Base-by-base conservation (phyloP, 2,329 filamentous ascomycete species). In the Phialophora verrucosa region DNA sequence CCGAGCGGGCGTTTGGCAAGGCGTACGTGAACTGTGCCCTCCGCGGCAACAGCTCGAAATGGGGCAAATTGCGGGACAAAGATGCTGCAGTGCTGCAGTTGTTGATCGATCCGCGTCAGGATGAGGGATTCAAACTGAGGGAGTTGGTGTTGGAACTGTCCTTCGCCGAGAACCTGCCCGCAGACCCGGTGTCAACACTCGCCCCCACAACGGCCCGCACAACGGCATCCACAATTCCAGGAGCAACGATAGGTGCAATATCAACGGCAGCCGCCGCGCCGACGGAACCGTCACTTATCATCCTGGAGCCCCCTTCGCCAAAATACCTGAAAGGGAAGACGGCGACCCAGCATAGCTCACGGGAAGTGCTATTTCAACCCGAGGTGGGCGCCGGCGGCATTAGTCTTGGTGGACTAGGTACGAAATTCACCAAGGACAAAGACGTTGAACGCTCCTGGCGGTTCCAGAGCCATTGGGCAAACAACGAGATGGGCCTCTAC, bases 11-110 rank as follows among this genome's bases (percentile, higher is more conserved):
- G 1, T 61, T 61, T 51, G 58, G 58, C 25, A 61, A 61, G 27
- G 58, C 58, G 20, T 51, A 61, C 38, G 58, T 61, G 12, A 61
- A 61, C 29, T 61, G 58, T 42, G 44, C 25, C 7, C 58, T 32
- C 25, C 58, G 58, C 27, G 58, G 58, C 27, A 61, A 61, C 29
- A 61, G 42, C 20, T 61, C 58, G 47, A 61, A 61, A 61, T 61
- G 58, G 58, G 58, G 58, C 23, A 61, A 50, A 38, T 32, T 51
- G 23, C 20, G 27, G 31, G 47, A 61, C 25, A 61, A 51, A 29
- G 58, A 61, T 44, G 44, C 58, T 4, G 58, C 58, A 17, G 44
- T 61, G 11, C 47, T 61, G 11, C 58, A 61, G 58, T n/a, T 61
- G 12, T 32, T 51, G 23, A 61, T 61, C 11, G 47, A 53, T 29